Conservation (phyloP, 108 stramenopile genomes). For the Fragilariopsis cylindrus region DNA sequence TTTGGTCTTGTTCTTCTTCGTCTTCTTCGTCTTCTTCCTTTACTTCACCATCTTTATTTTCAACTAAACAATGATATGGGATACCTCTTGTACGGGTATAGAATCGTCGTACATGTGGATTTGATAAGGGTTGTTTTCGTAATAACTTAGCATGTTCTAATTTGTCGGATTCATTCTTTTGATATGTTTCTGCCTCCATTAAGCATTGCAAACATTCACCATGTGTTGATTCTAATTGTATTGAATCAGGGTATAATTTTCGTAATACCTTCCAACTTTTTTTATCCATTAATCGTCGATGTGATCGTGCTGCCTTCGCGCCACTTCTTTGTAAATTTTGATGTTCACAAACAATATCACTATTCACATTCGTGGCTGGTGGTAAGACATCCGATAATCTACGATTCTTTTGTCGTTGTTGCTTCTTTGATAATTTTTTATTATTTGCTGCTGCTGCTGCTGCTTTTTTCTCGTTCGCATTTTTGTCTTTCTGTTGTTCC, state of each 20-base stretch:
- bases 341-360: slow-evolving; percentile 68
- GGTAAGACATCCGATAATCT: slow-evolving; percentile 73
- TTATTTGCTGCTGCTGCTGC: slow-evolving; percentile 45
- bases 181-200: slow-evolving; percentile 64
- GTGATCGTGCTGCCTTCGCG: slow-evolving; percentile 70
- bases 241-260: slow-evolving; percentile 81
- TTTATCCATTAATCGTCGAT: slow-evolving; percentile 75
- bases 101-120: slow-evolving; percentile 71
- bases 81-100: slow-evolving; percentile 72
- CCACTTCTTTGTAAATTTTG: slow-evolving; percentile 46
- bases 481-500: neutral
- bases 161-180: slow-evolving; percentile 53
- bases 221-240: slow-evolving; percentile 43
- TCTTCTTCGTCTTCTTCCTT: neutral
- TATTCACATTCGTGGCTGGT: slow-evolving; percentile 83
- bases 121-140: slow-evolving; percentile 62
- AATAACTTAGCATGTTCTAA: slow-evolving; percentile 57
- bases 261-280: slow-evolving; percentile 86
- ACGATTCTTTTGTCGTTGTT: slow-evolving; percentile 68
- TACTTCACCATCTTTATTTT: neutral
- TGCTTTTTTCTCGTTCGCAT: slow-evolving; percentile 49
- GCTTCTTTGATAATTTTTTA: slow-evolving; percentile 82
- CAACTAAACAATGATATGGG: slow-evolving; percentile 46
- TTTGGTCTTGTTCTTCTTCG: neutral
- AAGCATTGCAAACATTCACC: slow-evolving; percentile 79